phyloP scores from a whole-genome alignment of 2,329 filamentous ascomycete species.

The Diaporthe citri region DNA sequence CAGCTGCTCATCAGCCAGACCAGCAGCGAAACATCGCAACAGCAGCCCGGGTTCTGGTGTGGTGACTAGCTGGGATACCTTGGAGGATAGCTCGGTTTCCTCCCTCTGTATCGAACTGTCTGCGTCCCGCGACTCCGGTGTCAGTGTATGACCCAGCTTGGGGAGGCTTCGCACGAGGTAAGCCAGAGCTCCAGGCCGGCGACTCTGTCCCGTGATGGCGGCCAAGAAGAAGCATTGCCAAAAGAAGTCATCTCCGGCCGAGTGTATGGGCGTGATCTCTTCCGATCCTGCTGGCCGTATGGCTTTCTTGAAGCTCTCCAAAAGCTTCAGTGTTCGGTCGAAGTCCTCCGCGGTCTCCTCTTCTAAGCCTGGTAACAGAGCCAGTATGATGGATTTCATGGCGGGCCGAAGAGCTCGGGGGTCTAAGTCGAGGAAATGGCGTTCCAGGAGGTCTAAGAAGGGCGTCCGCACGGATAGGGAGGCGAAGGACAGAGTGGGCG shows the following conservation, averaged over 20 bases:
- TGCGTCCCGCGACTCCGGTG: conserved; percentile 49
- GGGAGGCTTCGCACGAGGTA: conserved; percentile 87
- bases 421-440: conserved; percentile 80
- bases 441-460: conserved; percentile 87
- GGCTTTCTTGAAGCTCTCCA: conserved; percentile 81
- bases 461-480: conserved; percentile 90
- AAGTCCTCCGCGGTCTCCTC: conserved; percentile 99
- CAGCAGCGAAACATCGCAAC: conserved; percentile 91
- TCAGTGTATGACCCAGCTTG: conserved; percentile 66
- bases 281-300: conserved; percentile 69
- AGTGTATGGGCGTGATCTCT: conserved; percentile 64
- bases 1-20: conserved; percentile 86
- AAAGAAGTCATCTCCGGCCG: conserved; percentile 85
- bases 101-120: conserved; percentile 49
- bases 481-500: conserved; percentile 91
- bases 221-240: conserved; percentile 99
- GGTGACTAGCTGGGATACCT: conserved; percentile 76
- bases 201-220: conserved; percentile 87
- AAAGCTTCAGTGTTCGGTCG: conserved; percentile 82
- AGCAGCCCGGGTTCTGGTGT: conserved; percentile 92
- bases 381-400: conserved; percentile 89
- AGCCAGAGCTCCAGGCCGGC: conserved; percentile 87
- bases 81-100: conserved; percentile 62
- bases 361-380: conserved; percentile 91
- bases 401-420: conserved; percentile 82